These are phyloP conservation scores for Diddensiella caesifluorescens DNA, from an alignment of 805 yeast genomes.

Conservation along the genomic window DNA sequence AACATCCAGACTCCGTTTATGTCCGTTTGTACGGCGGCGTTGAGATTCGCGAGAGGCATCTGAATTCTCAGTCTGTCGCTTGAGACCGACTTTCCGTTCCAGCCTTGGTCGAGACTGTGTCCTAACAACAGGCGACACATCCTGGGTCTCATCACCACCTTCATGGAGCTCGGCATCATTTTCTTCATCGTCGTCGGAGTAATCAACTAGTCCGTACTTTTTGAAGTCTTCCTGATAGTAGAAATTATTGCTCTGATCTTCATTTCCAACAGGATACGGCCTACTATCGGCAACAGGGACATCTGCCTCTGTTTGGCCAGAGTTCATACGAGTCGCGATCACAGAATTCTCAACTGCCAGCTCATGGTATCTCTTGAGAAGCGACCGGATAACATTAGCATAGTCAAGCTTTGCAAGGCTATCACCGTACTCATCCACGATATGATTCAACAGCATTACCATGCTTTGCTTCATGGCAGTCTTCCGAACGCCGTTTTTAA, in stretches of 20 bases:
- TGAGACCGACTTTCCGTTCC: conserved; percentile 9
- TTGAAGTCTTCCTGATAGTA: no score
- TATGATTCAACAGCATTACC: conserved; percentile 26
- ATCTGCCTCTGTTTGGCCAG: conserved; percentile 12
- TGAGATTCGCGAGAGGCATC: conserved; percentile 6
- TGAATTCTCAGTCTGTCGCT: conserved; percentile 10
- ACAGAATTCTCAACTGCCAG: background rate
- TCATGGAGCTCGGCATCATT: no score
- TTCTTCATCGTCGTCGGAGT: no score
- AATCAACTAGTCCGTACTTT: no score
- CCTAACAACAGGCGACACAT: no score
- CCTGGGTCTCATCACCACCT: no score
- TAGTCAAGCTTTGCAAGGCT: conserved; percentile 31
- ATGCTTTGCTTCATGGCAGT: background rate
- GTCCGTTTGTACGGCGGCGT: conserved; percentile 7
- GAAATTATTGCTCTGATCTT: no score
- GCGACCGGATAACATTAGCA: conserved; percentile 22
- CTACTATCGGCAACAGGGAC: conserved; percentile 4
- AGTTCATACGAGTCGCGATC: conserved; percentile 5
- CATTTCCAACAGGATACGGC: no score
- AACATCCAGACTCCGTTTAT: background rate
- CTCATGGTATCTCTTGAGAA: conserved; percentile 7
- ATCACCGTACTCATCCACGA: conserved; percentile 30
- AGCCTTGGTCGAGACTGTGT: conserved; percentile 1
- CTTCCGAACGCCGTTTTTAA: conserved; percentile 8